Evolutionary conservation across 805 yeast species (phyloP).

Genomic region (Gaillardinia entomophila): DNA sequence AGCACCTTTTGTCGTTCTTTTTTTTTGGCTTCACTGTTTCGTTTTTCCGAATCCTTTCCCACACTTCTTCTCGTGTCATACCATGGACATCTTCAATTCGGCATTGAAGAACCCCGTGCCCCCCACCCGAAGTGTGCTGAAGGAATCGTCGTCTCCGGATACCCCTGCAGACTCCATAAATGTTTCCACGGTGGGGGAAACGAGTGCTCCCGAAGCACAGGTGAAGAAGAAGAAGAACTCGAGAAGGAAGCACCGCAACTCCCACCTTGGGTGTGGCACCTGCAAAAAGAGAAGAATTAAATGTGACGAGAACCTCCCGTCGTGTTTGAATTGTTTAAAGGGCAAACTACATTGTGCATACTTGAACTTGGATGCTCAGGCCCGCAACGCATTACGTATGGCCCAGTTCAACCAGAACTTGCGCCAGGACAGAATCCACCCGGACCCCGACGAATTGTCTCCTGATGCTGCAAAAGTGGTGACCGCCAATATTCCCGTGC

Average conservation of each 20-base stretch:
- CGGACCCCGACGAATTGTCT: conserved; percentile 3
- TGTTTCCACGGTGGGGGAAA: conserved; percentile 2
- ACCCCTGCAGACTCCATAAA: conserved; percentile 1
- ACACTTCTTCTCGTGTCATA: too few species aligned
- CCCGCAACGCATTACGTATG: conserved; percentile 42
- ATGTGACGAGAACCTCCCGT: conserved; percentile 60
- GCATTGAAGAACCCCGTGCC: conserved; percentile 33
- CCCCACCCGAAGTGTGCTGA: conserved; percentile 21
- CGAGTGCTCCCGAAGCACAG: conserved; percentile 1
- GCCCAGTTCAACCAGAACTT: conserved; percentile 42
- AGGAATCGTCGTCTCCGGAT: conserved; percentile 1
- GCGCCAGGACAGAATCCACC: conserved; percentile 16
- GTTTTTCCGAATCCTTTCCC: background rate
- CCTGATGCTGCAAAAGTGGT: conserved; percentile 1
- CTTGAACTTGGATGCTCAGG: conserved; percentile 40
- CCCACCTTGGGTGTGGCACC: conserved; percentile 70
- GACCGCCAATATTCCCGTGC: conserved; percentile 1
- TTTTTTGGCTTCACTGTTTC: background rate
- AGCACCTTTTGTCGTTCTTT: too few species aligned
- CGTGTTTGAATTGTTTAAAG: conserved; percentile 49
- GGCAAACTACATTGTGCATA: conserved; percentile 47
- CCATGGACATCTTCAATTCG: conserved; percentile 20
- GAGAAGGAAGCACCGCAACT: conserved; percentile 59
- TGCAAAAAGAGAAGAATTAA: conserved; percentile 60
- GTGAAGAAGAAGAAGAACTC: conserved; percentile 34